phyloP scores from a whole-genome alignment of 2,329 filamentous ascomycete genomes.

The Colletotrichum tabaci region DNA sequence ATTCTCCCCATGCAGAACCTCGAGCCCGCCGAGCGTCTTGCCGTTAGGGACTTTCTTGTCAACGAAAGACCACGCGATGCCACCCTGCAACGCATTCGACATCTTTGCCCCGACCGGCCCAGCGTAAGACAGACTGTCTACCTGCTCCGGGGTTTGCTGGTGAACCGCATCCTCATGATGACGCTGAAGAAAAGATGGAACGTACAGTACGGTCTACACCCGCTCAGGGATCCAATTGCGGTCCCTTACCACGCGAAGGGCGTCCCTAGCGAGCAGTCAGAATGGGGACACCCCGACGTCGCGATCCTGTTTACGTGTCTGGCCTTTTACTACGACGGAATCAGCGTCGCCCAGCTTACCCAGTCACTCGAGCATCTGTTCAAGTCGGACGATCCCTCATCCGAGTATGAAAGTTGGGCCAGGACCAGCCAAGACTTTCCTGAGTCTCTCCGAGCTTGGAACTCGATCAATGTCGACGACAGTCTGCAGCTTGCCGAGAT shows the following conservation, averaged over 20 bases:
- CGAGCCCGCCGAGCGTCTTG: constrained; percentile 48
- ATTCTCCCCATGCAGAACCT: constrained; percentile 52
- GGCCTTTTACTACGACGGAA: constrained; percentile 76
- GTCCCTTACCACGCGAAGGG: constrained; percentile 80
- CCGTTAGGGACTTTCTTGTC: constrained; percentile 49
- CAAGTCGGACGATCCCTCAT: constrained; percentile 69
- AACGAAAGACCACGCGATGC: constrained; percentile 44
- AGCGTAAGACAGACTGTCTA: constrained; percentile 57
- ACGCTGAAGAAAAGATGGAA: constrained; percentile 76
- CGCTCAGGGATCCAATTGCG: constrained; percentile 69
- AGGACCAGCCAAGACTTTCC: constrained; percentile 59
- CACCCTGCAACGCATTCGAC: constrained; percentile 45
- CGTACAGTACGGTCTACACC: constrained; percentile 75
- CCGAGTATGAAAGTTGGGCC: constrained; percentile 69
- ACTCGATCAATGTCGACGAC: constrained; percentile 73
- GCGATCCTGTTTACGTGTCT: constrained; percentile 76
- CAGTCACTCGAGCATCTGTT: constrained; percentile 65
- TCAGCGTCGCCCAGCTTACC: constrained; percentile 64
- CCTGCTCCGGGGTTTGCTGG: constrained; percentile 75
- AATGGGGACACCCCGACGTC: constrained; percentile 79
- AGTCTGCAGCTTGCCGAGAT: constrained; percentile 63
- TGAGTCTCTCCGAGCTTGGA: constrained; percentile 65
- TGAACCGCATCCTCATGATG: constrained; percentile 71
- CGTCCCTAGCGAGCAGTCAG: constrained; percentile 71
- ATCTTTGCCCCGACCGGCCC: constrained; percentile 51